Evolutionary conservation across 306 rosid species (phyloP).

Genomic region (Echinosophora koreensis): DNA sequence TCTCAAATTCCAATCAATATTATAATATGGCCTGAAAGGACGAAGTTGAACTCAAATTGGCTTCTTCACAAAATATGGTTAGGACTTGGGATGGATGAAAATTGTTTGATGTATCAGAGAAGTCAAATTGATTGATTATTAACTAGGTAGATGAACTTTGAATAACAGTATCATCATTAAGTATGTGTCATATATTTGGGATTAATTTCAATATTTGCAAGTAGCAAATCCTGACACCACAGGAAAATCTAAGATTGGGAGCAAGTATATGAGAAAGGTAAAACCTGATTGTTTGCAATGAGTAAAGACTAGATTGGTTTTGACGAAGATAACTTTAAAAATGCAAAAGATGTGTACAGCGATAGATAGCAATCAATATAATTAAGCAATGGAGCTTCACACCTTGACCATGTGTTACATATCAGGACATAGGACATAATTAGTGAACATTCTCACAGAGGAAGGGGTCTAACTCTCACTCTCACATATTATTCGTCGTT

Average conservation of each 20-base stretch:
- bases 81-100: constrained; percentile 22
- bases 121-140: constrained; percentile 46
- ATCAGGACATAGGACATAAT: constrained; percentile 24
- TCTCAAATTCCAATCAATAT: constrained; percentile 30
- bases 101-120: constrained; percentile 42
- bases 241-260: constrained; percentile 37
- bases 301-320: constrained; percentile 34
- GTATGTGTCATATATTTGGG: constrained; percentile 36
- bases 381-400: background rate
- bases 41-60: constrained; percentile 52
- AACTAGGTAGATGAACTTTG: constrained; percentile 29
- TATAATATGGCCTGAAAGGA: constrained; percentile 35
- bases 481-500: constrained; percentile 32
- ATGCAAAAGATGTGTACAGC: constrained; percentile 34
- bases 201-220: constrained; percentile 34
- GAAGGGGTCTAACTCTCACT: background rate
- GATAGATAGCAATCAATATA: constrained; percentile 40
- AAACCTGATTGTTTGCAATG: constrained; percentile 28
- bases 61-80: constrained; percentile 34
- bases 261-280: constrained; percentile 47
- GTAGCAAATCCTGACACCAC: constrained; percentile 32
- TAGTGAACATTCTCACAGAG: constrained; percentile 3
- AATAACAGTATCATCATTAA: constrained; percentile 34
- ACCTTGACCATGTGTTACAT: constrained; percentile 43
- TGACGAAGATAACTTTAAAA: constrained; percentile 43